Evolutionary conservation across 345 rosid genomes (phyloP), one percentile per base, ranked within the genome.

Genomic region (Arabis alpina): DNA sequence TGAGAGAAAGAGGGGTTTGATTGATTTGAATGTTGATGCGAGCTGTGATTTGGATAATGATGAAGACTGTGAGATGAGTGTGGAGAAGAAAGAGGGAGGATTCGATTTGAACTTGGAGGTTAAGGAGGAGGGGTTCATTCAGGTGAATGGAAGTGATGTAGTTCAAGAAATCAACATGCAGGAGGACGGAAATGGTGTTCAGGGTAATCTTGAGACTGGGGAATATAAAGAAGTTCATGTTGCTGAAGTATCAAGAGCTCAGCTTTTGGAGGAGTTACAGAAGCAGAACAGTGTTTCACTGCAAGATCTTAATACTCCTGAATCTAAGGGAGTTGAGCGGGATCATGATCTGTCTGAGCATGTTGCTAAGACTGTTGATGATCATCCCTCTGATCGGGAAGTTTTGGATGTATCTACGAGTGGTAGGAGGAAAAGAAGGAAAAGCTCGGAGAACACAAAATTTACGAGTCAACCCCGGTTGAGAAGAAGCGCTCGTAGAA

Each of bases 401-500:
- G 65, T 56, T 52, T 50, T 72, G 32, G 64, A 48, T 58, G 78
- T 67, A 64, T 78, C 69, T 65, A 74, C 44, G n/a, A 75, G 65
- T 66, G 79, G 81, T 47, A 77, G 79, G 65, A 81, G 87, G 75
- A 88, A 82, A 78, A 82, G 76, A 71, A 82, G 89, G 79, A 88
- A 77, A 71, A 19, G 55, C 62, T 49, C 49, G 5, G 83, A 80
- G 27, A 61, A 74, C 57, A 49, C 68, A 12, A 77, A 64, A 58
- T 64, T 71, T 8, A 44, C 27, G 12, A 77, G 75, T 58, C 81
- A 84, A 74, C 83, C 76, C 16, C 83, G 80, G 62, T 72, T 94
- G 84, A 89, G 99, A 76, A 85, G 99, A 86, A 94, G 97, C 76
- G 58, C 91, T 57, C 91, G 97, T 16, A 84, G 83, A 79, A 93